These are phyloP conservation scores for Acanthamoeba comandoni DNA, from an alignment of 208 protist genomes.

Conservation along the genomic window DNA sequence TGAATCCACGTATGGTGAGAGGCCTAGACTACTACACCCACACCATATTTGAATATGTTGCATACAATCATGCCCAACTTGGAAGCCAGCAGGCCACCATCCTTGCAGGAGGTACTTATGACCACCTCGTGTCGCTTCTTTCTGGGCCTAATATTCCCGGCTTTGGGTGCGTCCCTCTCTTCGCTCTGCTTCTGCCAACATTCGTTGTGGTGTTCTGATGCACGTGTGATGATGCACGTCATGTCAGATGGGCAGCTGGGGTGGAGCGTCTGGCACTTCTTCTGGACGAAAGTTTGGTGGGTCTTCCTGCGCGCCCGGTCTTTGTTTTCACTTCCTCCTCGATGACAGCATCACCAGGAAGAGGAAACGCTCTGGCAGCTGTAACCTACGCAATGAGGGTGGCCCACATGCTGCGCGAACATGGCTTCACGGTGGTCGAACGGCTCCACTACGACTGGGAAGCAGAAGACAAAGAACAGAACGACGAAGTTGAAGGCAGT, in stretches of 20 bases:
- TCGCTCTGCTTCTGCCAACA: neutral
- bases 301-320: constrained; percentile 13
- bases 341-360: neutral
- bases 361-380: neutral
- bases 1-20: constrained; percentile 80
- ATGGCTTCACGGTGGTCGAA: constrained; percentile 59
- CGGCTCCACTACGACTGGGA: constrained; percentile 20
- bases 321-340: neutral
- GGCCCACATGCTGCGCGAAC: constrained; percentile 14
- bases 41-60: constrained; percentile 84
- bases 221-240: neutral
- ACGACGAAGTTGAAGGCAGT: neutral
- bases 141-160: constrained; percentile 45
- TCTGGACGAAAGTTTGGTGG: constrained; percentile 24
- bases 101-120: constrained; percentile 43
- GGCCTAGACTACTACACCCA: constrained; percentile 86
- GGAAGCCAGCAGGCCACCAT: constrained; percentile 18
- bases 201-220: neutral
- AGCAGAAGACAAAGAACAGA: constrained; percentile 5
- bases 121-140: constrained; percentile 24
- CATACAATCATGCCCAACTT: neutral
- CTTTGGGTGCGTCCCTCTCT: constrained; percentile 38
- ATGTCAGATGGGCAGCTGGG: constrained; percentile 79
- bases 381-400: neutral
- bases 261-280: constrained; percentile 78